Base-by-base conservation (phyloP, 2,329 filamentous ascomycete genomes). In the Cladorrhinum sp. region DNA sequence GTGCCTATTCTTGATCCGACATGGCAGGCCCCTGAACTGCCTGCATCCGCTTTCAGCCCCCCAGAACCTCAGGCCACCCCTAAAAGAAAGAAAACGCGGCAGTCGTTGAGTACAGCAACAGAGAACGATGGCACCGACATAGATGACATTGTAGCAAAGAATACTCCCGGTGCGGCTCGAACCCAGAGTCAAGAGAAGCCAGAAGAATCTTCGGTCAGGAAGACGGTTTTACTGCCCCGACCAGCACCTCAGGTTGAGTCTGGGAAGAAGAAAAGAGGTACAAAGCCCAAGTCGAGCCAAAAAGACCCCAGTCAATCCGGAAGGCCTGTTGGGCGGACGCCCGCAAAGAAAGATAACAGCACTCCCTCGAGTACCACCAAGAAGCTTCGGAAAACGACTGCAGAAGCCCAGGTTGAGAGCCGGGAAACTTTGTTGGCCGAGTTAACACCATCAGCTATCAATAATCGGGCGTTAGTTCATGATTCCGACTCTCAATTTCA, bases 21-120 rank as follows among this genome's bases (percentile, higher is more conserved):
- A 0, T 79, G 77, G 77, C 69, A 69, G 24, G 68, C 68, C 0
- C 77, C 77, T 1, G 73, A 74, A 4, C 64, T 78, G 7, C 62
- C 1, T 63, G 68, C 25, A 55, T 59, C 24, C 62, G 48, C 25
- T 0, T 55, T 58, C 12, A 9, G 27, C 12, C 13, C 54, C 13
- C 52, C 49, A 8, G 52, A 27, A 9, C 53, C 57, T 9, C 50
- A 52, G n/a, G 62, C 55, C 10, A 49, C 65, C 6, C 27, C 61
- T 13, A 63, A 58, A 16, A 68, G 64, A 16, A 64, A 64, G 36
- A 48, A 32, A 12, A 58, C 62, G 12, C 50, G 59, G 18, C 25
- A 65, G 12, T 60, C 55, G 6, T 48, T 65, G 9, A 62, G 53
- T 49, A 52, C 61, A 52, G 3, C 59, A 62, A 7, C 50, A 27